A percentile compares a stretch with the other conserved stretches of the same genome.
Conservation (phyloP, 129 eudicot genomes). For the Solidago caesia region DNA sequence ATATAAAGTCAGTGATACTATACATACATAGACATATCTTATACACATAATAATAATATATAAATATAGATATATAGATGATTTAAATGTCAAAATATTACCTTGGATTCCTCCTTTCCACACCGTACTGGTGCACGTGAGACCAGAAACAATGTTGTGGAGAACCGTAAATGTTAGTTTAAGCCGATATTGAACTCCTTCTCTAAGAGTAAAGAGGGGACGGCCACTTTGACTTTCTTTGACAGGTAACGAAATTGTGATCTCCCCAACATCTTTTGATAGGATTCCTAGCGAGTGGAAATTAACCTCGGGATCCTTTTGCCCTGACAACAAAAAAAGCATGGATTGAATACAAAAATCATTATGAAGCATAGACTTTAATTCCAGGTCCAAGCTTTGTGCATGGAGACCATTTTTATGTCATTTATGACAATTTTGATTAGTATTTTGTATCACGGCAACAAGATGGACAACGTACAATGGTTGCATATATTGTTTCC, state of each 20-base stretch:
- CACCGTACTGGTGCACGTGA: constrained; percentile 60
- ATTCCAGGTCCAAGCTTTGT: neutral
- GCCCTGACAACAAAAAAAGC: constrained; percentile 39
- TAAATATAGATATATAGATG: neutral
- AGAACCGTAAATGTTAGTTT: constrained; percentile 68
- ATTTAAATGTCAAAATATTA: constrained; percentile 19
- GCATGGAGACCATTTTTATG: constrained; percentile 8
- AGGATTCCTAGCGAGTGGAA: constrained; percentile 75
- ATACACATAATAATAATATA: neutral
- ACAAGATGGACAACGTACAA: neutral
- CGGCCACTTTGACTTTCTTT: constrained; percentile 46
- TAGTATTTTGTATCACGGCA: neutral
- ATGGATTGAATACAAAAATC: neutral
- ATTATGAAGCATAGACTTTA: neutral
- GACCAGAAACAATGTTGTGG: constrained; percentile 80
- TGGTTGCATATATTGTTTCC: constrained; percentile 7
- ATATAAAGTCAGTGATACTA: no score
- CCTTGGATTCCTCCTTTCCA: constrained; percentile 82
- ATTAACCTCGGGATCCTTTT: constrained; percentile 81
- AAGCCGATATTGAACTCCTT: constrained; percentile 71
- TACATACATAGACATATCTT: no score
- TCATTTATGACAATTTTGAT: neutral
- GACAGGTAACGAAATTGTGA: constrained; percentile 57
- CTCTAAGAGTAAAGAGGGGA: constrained; percentile 63
- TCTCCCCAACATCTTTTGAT: constrained; percentile 70